Base-by-base conservation (phyloP, 768 basidiomycete species). In the Calocera viscosa region DNA sequence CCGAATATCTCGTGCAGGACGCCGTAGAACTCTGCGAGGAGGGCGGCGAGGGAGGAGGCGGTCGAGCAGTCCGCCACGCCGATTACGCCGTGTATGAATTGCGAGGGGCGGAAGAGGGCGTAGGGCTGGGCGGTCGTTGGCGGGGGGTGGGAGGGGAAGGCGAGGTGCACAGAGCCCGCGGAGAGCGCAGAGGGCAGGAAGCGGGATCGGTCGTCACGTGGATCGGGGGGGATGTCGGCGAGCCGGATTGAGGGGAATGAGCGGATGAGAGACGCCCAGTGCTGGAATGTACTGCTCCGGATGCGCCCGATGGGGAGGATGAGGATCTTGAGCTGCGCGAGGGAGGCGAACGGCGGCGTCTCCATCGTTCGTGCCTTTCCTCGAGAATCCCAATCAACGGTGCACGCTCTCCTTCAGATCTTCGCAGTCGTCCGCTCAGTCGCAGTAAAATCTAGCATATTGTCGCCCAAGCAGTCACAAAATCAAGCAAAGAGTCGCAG, bases 241-340 rank as follows among this genome's bases (percentile, higher is more conserved):
- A 95, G 81, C 64, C 86, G 83, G 69, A 96, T 82, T 64, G 81
- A 79, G 64, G 88, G 85, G 70, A 94, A 86, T 24, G 82, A 82
- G 63, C 85, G 81, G 67, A 98, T 84, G 71, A 93, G 85, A 34
- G 81, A 76, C 2, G 86, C 83, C 80, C 88, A 91, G 69, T 80
- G 81, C 64, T 91, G 85, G 73, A 90, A 96, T 1, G 82, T 78
- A n/a, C 82, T 70, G 43, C 81, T 80, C 0, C 84, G 78, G 69
- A 96, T 89, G 7, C 83, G 76, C 39, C 92, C 91, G 12, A 97
- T 86, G 17, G 95, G 94, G 17, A 96, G 76, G 68, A 97, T 82
- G 22, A 98, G 83, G 63, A 98, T 83, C 67, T 83, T 86, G 67
- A 97, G 80, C 74, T 91, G 90, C 22, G 91, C 93, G 60, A 95